Conservation (phyloP, 108 stramenopile genomes). For the Nannochloropsis salina region DNA sequence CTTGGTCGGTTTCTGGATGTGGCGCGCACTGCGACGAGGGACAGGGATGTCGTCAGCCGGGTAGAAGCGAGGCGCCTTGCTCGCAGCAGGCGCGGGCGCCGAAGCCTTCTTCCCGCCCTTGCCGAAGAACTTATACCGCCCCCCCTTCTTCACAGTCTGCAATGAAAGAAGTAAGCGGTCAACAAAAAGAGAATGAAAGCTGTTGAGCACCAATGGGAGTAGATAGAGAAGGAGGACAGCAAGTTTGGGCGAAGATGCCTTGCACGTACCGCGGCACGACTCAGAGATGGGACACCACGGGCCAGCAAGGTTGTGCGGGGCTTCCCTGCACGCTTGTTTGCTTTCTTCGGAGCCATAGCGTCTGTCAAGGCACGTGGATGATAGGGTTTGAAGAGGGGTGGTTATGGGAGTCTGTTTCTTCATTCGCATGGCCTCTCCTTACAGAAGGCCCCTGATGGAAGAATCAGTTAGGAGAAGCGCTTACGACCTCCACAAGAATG, state of each 20-base stretch:
- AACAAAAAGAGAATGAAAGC: neutral
- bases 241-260: neutral
- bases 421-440: neutral
- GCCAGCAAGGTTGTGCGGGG: slow-evolving; percentile 16
- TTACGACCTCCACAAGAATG: no score
- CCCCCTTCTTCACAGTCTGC: slow-evolving; percentile 7
- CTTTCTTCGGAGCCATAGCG: slow-evolving; percentile 1
- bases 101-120: neutral
- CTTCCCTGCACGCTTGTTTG: neutral
- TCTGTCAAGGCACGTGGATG: neutral
- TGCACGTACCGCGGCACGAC: neutral
- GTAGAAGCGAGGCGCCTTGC: slow-evolving; percentile 54
- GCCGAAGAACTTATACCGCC: slow-evolving; percentile 8
- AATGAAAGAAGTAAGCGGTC: neutral
- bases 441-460: neutral
- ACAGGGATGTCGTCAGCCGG: slow-evolving; percentile 86
- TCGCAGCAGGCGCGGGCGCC: neutral
- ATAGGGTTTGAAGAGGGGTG: neutral
- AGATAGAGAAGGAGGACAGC: neutral
- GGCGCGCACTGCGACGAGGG: slow-evolving; percentile 60
- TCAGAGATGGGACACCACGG: slow-evolving; percentile 10
- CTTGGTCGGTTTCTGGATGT: slow-evolving; percentile 71
- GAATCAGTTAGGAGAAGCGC: no score
- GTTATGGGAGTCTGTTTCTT: neutral
- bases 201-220: neutral